phyloP scores from a whole-genome alignment of 306 rosid species.

The Oxytropis ochrocephala region DNA sequence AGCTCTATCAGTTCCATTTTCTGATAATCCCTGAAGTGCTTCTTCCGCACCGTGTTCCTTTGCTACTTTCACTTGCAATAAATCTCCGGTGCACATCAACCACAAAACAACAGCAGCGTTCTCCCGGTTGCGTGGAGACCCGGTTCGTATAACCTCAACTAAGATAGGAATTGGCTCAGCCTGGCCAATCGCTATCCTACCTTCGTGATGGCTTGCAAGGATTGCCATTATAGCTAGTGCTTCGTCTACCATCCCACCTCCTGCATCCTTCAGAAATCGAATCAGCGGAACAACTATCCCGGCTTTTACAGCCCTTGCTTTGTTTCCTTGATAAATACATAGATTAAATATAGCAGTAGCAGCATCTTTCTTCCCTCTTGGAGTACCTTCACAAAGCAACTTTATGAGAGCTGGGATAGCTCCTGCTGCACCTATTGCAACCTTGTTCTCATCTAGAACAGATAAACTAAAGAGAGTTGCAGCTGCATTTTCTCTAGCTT shows the following conservation, averaged over 20 bases:
- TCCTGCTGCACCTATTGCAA: constrained; percentile 94
- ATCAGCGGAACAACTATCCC: constrained; percentile 78
- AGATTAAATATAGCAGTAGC: constrained; percentile 95
- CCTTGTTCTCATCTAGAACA: constrained; percentile 85
- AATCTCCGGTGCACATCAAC: constrained; percentile 71
- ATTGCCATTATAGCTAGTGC: constrained; percentile 91
- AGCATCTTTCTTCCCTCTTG: constrained; percentile 97
- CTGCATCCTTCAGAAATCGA: constrained; percentile 71
- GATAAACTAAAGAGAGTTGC: constrained; percentile 97
- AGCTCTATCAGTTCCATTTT: constrained; percentile 92
- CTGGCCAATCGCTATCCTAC: constrained; percentile 61
- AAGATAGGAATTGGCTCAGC: constrained; percentile 64
- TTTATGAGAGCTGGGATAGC: constrained; percentile 92
- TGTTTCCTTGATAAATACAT: constrained; percentile 91
- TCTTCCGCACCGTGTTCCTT: constrained; percentile 75
- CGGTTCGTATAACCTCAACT: constrained; percentile 78
- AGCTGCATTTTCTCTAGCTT: constrained; percentile 97
- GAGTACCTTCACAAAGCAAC: constrained; percentile 85
- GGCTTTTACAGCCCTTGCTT: constrained; percentile 91
- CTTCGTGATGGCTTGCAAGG: constrained; percentile 86
- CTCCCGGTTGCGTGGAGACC: constrained; percentile 94
- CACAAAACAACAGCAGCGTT: constrained; percentile 86
- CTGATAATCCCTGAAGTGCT: constrained; percentile 73
- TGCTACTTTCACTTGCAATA: constrained; percentile 60
- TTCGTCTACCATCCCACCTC: constrained; percentile 97